Conservation (phyloP, 257 asterid genomes). For the Cynanchum wilfordii region DNA sequence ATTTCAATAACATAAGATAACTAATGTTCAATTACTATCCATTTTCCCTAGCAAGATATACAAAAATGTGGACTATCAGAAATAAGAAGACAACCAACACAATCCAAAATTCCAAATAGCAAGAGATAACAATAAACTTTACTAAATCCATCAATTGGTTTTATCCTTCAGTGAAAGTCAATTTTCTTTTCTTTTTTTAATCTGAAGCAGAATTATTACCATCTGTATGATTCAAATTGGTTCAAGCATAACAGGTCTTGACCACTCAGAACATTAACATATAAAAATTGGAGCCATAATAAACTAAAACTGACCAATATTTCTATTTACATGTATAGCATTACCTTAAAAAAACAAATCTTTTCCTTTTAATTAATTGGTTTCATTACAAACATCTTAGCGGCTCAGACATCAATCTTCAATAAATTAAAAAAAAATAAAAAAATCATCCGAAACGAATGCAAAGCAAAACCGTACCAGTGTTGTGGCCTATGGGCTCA, state of each 20-base stretch:
- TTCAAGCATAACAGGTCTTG: slow-evolving; percentile 1
- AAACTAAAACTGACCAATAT: background rate
- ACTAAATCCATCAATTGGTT: background rate
- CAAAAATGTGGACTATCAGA: background rate
- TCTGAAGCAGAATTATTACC: background rate
- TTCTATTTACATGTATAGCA: background rate
- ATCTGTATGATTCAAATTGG: background rate
- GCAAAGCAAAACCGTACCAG: too few species aligned
- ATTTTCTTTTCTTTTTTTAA: too few species aligned
- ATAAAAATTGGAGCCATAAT: background rate
- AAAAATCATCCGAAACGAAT: background rate
- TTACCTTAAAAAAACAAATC: background rate
- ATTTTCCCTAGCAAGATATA: background rate
- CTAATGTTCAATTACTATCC: background rate
- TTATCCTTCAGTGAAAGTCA: too few species aligned
- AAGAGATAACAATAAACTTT: background rate
- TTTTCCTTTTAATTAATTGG: background rate
- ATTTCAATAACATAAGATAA: too few species aligned
- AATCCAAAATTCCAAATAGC: background rate
- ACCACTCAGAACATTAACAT: background rate
- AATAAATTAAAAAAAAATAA: too few species aligned
- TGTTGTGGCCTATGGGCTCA: background rate
- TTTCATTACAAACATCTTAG: background rate
- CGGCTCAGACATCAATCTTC: background rate
- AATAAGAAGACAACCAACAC: background rate